Conservation (phyloP, 129 eudicot species). For the Sambucus nigra region DNA sequence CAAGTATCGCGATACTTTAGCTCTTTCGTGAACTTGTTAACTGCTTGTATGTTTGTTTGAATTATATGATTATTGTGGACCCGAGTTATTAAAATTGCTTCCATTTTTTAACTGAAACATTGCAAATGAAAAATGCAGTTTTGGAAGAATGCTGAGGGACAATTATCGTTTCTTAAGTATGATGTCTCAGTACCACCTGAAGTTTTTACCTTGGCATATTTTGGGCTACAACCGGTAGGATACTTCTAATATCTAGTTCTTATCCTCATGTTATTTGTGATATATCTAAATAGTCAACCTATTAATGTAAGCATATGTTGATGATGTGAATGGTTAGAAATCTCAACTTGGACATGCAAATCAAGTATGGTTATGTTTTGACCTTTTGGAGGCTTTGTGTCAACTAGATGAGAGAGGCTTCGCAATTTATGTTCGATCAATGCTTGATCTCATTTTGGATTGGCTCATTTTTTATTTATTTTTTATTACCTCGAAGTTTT, state of each 20-base stretch:
- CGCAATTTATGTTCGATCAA: slow-evolving; percentile 53
- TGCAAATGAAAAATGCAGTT: slow-evolving; percentile 33
- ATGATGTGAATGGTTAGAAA: slow-evolving; percentile 48
- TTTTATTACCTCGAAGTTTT: no score
- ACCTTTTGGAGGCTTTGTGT: slow-evolving; percentile 80
- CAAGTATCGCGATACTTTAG: no score
- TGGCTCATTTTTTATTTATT: no score
- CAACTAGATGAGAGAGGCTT: slow-evolving; percentile 87
- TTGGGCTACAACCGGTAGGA: slow-evolving; percentile 62
- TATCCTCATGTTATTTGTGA: no score
- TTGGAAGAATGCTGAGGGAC: slow-evolving; percentile 90
- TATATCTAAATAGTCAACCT: no score
- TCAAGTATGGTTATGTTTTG: slow-evolving; percentile 85
- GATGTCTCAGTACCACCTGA: slow-evolving; percentile 83
- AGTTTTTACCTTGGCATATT: slow-evolving; percentile 76
- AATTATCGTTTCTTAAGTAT: slow-evolving; percentile 75
- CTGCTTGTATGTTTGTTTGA: neutral
- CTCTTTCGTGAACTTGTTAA: neutral
- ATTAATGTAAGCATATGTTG: slow-evolving; percentile 46
- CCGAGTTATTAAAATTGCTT: neutral
- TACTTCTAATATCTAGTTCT: neutral
- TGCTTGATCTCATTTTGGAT: slow-evolving; percentile 77
- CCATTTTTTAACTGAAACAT: neutral
- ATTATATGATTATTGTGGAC: neutral
- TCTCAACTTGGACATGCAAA: slow-evolving; percentile 46